Base-by-base conservation (phyloP, 441 rosid genomes). In the Omphalea diandra region DNA sequence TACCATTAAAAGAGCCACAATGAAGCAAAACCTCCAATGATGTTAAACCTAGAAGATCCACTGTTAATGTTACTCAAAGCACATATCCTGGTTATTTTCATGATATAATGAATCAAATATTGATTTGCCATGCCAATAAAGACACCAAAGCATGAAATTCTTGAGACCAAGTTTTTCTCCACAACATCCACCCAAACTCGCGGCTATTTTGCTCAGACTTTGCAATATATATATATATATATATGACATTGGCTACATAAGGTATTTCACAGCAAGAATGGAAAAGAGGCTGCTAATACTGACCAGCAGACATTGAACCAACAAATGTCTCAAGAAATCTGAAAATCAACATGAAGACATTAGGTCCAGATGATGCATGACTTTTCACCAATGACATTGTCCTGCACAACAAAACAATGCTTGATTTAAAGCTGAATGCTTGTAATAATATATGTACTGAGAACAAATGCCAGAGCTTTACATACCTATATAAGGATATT, bases 241-340 rank as follows among this genome's bases (percentile, higher is more conserved):
- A 7, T 3, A 44, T n/a, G 9, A 18, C 0, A 2, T 20, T 36
- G 64, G 20, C 11, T 20, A 36, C 14, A 22, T 22, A 5, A 50
- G 18, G 12, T 53, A 47, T 20, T 35, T 38, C 8, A 12, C 24
- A 33, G 32, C 33, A 49, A 26, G n/a, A 68, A 65, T 14, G 47
- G 59, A 73, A 68, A 54, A 60, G 67, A 11, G 43, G 62, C 63
- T 50, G 33, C 33, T 14, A 55, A 72, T 59, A 78, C 82, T 71
- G 63, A 93, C 99, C 99, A 81, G 98, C 91, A 77, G 99, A 95
- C 93, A 95, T 73, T 67, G 99, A 95, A 36, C 99, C 99, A 59
- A 88, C 90, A 84, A 95, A 95, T 56, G 97, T 95, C 84, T 95
- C 98, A 27, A 95, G 97, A 84, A 93, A 95, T 83, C 95, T 81